phyloP scores from a whole-genome alignment of 2,329 filamentous ascomycete species.

The Aspergillus chevalieri region DNA sequence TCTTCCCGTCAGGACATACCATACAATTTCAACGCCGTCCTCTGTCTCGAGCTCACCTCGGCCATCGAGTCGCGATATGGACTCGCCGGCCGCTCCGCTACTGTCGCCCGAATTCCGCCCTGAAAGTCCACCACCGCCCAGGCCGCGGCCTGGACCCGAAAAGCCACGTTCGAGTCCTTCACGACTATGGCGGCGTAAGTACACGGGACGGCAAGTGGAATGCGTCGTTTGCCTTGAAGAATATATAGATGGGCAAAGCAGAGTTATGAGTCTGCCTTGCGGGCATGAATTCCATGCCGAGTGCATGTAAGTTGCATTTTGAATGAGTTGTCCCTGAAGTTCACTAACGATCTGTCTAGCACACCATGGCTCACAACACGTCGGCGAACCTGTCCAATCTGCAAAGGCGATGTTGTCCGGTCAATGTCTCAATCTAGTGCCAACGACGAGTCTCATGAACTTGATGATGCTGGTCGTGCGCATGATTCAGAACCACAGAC shows the following conservation, averaged over 20 bases:
- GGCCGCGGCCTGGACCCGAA: conserved; percentile 28
- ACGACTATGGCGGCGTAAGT: conserved; percentile 48
- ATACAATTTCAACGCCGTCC: conserved; percentile 65
- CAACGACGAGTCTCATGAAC: neutral
- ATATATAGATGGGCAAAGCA: conserved; percentile 87
- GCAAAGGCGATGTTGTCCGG: conserved; percentile 89
- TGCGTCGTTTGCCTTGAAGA: conserved; percentile 97
- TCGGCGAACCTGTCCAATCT: conserved; percentile 95
- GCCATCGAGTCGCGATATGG: conserved; percentile 57
- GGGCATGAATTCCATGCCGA: conserved; percentile 96
- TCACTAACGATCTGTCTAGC: conserved; percentile 42
- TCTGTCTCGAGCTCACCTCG: conserved; percentile 51
- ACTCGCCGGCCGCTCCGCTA: conserved; percentile 73
- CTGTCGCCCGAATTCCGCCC: conserved; percentile 41
- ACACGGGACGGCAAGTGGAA: conserved; percentile 65
- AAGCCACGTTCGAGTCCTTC: conserved; percentile 21
- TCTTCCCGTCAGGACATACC: conserved; percentile 91
- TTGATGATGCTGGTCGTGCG: neutral
- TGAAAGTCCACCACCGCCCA: conserved; percentile 25
- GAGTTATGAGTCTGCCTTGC: conserved; percentile 94
- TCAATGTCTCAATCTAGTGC: conserved; percentile 46
- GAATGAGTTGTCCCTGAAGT: neutral
- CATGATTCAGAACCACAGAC: conserved; percentile 41
- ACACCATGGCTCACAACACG: conserved; percentile 96
- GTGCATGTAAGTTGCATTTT: conserved; percentile 74